phyloP scores from a whole-genome alignment of 2,329 filamentous ascomycete species.

The Colletotrichum liriopes region DNA sequence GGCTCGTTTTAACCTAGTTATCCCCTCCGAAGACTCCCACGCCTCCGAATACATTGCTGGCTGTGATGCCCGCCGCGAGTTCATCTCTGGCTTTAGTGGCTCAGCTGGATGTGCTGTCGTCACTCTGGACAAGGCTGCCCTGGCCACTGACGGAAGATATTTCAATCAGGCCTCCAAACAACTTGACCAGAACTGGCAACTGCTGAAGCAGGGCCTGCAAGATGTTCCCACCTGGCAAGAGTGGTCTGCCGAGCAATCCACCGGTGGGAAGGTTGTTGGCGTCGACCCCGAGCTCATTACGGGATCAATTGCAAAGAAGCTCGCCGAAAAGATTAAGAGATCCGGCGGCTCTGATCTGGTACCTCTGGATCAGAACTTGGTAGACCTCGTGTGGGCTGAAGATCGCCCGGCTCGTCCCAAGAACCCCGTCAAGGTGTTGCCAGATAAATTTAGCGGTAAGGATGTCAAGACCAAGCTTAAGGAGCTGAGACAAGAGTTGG shows the following conservation, averaged over 20 bases:
- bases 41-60: constrained; percentile 98
- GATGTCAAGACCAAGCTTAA: constrained; percentile 85
- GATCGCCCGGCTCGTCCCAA: constrained; percentile 81
- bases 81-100: constrained; percentile 93
- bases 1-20: constrained; percentile 70
- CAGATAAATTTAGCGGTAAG: constrained; percentile 84
- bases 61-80: constrained; percentile 93
- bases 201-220: constrained; percentile 93
- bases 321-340: constrained; percentile 89
- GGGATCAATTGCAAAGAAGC: constrained; percentile 73
- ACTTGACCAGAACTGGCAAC: constrained; percentile 90
- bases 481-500: constrained; percentile 90
- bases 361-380: constrained; percentile 84
- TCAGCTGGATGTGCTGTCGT: constrained; percentile 95
- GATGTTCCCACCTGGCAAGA: constrained; percentile 98
- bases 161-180: constrained; percentile 97
- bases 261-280: constrained; percentile 88
- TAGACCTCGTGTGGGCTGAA: constrained; percentile 91
- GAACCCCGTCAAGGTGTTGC: constrained; percentile 82
- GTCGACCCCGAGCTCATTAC: constrained; percentile 93
- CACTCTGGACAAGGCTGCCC: constrained; percentile 86
- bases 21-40: constrained; percentile 97
- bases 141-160: constrained; percentile 96
- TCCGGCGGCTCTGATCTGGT: constrained; percentile 84
- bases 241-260: constrained; percentile 91